Conservation (phyloP, 164 flowering plant genomes). For the Platanus orientalis region DNA sequence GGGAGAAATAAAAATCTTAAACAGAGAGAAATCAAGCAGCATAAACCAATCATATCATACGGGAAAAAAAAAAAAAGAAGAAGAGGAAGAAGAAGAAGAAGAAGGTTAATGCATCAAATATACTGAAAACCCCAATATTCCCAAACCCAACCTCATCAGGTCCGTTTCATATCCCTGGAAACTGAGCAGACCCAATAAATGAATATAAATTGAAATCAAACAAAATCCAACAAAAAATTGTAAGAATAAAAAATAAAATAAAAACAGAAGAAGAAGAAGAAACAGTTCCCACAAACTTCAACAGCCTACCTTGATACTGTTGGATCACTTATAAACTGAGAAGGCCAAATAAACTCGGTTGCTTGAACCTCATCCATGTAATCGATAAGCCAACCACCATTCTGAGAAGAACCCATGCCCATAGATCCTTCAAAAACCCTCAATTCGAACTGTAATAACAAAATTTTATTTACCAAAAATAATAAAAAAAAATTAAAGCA, state of each 20-base stretch:
- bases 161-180: not conserved
- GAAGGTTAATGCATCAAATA: too few species aligned
- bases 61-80: not conserved
- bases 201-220: not conserved
- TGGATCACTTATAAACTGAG: slow-evolving; percentile 16
- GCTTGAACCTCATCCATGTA: slow-evolving; percentile 23
- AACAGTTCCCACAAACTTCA: too few species aligned
- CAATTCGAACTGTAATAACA: not conserved
- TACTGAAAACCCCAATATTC: not conserved
- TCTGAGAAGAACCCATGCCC: slow-evolving; percentile 15
- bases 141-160: not conserved
- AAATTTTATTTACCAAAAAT: too few species aligned
- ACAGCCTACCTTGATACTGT: slow-evolving; percentile 9
- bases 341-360: slow-evolving; percentile 17
- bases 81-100: too few species aligned
- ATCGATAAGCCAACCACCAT: slow-evolving; percentile 19
- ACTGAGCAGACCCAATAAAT: not conserved
- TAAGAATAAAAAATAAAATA: not conserved
- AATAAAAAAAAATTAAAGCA: not conserved
- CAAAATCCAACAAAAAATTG: not conserved
- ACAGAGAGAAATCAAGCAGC: too few species aligned
- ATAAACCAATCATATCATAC: not conserved
- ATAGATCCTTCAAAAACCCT: not conserved
- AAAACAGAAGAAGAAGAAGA: not conserved
- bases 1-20: too few species aligned